These are phyloP conservation scores for Luzula sylvatica DNA, from an alignment of 176 grass and related monocot genomes.

Conservation along the genomic window DNA sequence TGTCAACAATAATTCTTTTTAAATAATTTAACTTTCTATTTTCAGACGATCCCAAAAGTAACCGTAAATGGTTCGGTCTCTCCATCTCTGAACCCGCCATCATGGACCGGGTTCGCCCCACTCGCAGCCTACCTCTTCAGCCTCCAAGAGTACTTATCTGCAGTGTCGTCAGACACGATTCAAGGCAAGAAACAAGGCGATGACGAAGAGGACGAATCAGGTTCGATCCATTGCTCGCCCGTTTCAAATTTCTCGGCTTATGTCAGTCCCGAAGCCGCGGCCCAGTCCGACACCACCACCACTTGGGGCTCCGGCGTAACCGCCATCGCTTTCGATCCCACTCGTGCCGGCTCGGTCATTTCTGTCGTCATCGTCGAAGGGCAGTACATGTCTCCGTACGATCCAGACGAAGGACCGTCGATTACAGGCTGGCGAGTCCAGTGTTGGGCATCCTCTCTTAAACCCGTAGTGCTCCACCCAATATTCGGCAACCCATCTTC, in stretches of 20 bases:
- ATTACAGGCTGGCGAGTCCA: slow-evolving; percentile 98
- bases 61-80: slow-evolving; percentile 54
- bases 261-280: slow-evolving; percentile 92
- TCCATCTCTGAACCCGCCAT: slow-evolving; percentile 73
- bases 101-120: slow-evolving; percentile 70
- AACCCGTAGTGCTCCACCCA: slow-evolving; percentile 97
- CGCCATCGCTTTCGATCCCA: slow-evolving; percentile 98
- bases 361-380: slow-evolving; percentile 98
- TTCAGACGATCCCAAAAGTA: slow-evolving; percentile 73
- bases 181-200: slow-evolving; percentile 61
- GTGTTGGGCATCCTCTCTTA: slow-evolving; percentile 91
- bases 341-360: slow-evolving; percentile 80
- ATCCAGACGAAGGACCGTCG: slow-evolving; percentile 98
- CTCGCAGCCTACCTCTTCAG: slow-evolving; percentile 80
- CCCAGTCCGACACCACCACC: slow-evolving; percentile 88
- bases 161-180: slow-evolving; percentile 59
- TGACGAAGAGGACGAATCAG: slow-evolving; percentile 49
- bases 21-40: slow-evolving; percentile 5
- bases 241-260: slow-evolving; percentile 99
- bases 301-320: slow-evolving; percentile 98
- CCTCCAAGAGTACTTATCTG: slow-evolving; percentile 71
- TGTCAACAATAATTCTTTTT: too few relatives aligned
- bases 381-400: slow-evolving; percentile 99
- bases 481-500: slow-evolving; percentile 84
- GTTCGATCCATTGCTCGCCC: slow-evolving; percentile 93